Evolutionary conservation across 1,284 basidiomycete species (phyloP).

Genomic region (Papiliotrema nemorosa): DNA sequence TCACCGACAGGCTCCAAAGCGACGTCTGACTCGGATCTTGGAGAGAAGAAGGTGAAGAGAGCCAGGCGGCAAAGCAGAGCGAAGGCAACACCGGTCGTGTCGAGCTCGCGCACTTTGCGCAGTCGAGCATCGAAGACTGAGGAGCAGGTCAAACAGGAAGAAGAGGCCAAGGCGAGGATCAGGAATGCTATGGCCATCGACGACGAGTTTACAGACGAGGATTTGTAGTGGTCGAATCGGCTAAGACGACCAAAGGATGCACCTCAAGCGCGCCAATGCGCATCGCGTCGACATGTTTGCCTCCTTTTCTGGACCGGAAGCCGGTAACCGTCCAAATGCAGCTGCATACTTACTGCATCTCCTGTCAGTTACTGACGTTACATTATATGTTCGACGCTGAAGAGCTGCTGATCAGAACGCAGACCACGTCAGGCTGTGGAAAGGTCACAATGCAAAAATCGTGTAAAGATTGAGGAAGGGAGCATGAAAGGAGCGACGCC

Average conservation of each 20-base stretch:
- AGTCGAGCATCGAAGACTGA: constrained; percentile 27
- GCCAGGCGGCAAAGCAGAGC: no score
- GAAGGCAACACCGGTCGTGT: not conserved
- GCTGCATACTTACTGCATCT: no score
- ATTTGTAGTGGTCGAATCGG: not conserved
- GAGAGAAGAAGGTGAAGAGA: no score
- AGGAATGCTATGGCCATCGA: constrained; percentile 25
- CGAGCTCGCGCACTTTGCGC: constrained; percentile 21
- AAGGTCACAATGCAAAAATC: no score
- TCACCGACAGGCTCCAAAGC: not conserved
- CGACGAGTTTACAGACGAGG: constrained; percentile 7
- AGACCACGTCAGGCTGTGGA: no score
- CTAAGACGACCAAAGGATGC: not conserved
- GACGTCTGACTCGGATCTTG: not conserved
- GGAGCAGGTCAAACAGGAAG: constrained; percentile 23
- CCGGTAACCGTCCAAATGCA: no score
- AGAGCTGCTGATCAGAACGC: no score
- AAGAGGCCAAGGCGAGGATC: constrained; percentile 21
- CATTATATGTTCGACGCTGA: no score
- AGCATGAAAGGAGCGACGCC: no score
- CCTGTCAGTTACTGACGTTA: no score
- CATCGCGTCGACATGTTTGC: not conserved
- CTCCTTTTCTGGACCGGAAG: no score
- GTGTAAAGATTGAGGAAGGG: no score
- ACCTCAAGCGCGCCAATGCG: not conserved